Conservation (phyloP, 306 rosid species). For the Sophora flavescens region DNA sequence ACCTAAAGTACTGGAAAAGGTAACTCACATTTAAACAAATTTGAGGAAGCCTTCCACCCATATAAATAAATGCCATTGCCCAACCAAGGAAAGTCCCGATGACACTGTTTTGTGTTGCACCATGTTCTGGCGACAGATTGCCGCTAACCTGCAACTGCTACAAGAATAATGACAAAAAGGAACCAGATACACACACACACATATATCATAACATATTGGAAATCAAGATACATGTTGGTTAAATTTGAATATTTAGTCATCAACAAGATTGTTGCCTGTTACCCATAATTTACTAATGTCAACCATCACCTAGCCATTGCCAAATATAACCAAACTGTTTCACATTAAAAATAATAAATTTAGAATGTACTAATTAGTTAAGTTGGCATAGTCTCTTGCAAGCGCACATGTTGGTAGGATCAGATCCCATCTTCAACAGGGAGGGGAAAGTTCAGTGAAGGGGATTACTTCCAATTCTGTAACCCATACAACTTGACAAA, state of each 20-base stretch:
- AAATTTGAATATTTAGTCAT: slow-evolving; percentile 26
- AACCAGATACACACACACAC: slow-evolving; percentile 12
- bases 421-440: not conserved
- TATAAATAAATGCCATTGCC: slow-evolving; percentile 82
- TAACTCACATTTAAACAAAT: slow-evolving; percentile 75
- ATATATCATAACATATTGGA: slow-evolving; percentile 1
- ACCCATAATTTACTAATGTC: slow-evolving; percentile 13
- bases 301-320: not conserved
- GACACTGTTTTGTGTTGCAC: slow-evolving; percentile 38
- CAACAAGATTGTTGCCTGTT: not conserved
- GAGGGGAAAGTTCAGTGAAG: not conserved
- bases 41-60: slow-evolving; percentile 91
- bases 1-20: slow-evolving; percentile 18
- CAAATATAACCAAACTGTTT: not conserved
- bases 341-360: not conserved
- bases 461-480: not conserved
- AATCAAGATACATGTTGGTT: no score
- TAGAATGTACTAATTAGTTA: not conserved
- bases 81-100: slow-evolving; percentile 78
- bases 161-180: not conserved
- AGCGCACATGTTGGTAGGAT: not conserved
- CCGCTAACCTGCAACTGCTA: slow-evolving; percentile 55
- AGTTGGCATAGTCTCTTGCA: not conserved
- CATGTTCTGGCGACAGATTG: slow-evolving; percentile 43
- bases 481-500: not conserved